Evolutionary conservation across 2,329 filamentous ascomycete genomes (phyloP), one percentile per base, ranked within the genome.

Genomic region (Calonectria leucothoes): DNA sequence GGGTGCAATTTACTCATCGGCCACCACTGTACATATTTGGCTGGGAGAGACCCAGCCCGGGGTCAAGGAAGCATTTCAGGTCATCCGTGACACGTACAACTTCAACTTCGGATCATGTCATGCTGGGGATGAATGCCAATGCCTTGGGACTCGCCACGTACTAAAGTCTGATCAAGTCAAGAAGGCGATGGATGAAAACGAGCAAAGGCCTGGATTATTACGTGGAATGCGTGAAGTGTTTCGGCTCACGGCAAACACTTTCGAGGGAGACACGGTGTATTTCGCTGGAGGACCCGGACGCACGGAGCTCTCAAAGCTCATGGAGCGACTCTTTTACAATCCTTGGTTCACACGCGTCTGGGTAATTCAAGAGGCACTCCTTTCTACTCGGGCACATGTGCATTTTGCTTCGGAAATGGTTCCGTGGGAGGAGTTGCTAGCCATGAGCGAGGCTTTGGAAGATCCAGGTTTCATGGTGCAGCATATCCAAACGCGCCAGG

Each of bases 331-430:
- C 0, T 77, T 78, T 7, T 70, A 74, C 1, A 77, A 77, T 6
- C 66, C 76, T 0, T 78, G 76, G 76, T 78, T 78, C 1, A 68
- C 68, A 0, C 59, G 76, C 6, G 73, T 78, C 0, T 78, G 76
- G 76, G 76, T 78, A 0, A 71, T 78, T 0, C 76, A 78, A 1
- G 76, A 78, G 37, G 76, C 76, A 6, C n/a, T 78, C 0, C 71
- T 75, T 2, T 66, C 76, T 1, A 29, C 25, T 6, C 23, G 17
- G 0, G 69, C 76, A 0, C 6, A 52, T 2, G 70, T 76, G 0
- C 76, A 77, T 11, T 77, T 69, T 5, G 68, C 69, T 0, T 49
- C 42, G 0, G 74, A 78, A 0, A 64, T 67, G 0, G 39, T 73
- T 0, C 72, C 72, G 0, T 77, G 76, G 76, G 59, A 74, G n/a